Percentiles rank a stretch among this genome's conserved stretches.
Conservation (phyloP, 2,329 filamentous ascomycete genomes). For the Phyllosticta paracitricarpa region DNA sequence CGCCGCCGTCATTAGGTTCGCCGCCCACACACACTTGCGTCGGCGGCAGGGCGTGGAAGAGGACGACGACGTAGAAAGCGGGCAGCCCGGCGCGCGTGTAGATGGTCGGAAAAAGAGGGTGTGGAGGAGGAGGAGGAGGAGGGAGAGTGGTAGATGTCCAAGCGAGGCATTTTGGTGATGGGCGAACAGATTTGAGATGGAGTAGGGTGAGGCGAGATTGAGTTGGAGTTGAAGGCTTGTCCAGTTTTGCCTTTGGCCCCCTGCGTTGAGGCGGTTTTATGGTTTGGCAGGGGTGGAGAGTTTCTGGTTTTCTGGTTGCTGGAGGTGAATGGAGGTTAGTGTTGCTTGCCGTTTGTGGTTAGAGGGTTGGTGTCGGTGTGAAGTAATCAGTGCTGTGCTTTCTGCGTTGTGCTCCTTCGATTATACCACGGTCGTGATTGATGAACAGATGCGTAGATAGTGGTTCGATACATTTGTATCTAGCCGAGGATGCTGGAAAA, state of each 20-base stretch:
- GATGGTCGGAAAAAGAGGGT: too few relatives aligned
- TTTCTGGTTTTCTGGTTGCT: not conserved
- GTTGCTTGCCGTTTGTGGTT: not conserved
- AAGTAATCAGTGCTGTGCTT: not conserved
- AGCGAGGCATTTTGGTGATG: conserved; percentile 35
- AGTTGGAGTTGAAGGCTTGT: not conserved
- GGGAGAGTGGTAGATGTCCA: conserved; percentile 32
- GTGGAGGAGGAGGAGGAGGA: not conserved
- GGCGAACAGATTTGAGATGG: too few relatives aligned
- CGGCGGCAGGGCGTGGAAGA: conserved; percentile 26
- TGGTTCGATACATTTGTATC: too few relatives aligned
- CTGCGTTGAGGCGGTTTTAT: not conserved
- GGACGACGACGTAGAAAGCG: conserved; percentile 36
- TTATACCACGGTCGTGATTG: not conserved
- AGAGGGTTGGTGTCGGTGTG: not conserved
- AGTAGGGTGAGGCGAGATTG: too few relatives aligned
- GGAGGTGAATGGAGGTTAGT: not conserved
- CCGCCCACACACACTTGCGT: conserved; percentile 25
- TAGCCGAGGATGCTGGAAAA: too few relatives aligned
- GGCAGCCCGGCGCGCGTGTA: conserved; percentile 25
- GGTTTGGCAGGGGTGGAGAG: not conserved
- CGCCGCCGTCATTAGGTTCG: not conserved
- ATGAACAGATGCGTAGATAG: not conserved
- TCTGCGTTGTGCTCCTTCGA: not conserved
- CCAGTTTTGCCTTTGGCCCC: not conserved